phyloP scores from a whole-genome alignment of 345 rosid genomes.

The Syzygium aqueum region DNA sequence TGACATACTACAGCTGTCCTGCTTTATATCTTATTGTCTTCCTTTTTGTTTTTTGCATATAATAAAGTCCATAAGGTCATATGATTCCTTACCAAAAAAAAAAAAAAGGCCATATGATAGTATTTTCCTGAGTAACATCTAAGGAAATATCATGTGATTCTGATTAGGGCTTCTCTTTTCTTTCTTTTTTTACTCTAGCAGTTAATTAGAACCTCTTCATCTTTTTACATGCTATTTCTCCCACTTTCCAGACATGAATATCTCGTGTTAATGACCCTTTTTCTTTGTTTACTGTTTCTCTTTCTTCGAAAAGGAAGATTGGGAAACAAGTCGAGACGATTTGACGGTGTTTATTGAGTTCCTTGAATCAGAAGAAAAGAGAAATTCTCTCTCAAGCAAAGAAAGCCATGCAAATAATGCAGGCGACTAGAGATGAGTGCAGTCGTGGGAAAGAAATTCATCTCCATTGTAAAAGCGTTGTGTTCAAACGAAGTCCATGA shows the following conservation, averaged over 20 bases:
- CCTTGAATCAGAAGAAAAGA: not conserved
- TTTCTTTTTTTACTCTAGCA: not conserved
- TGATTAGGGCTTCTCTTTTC: not conserved
- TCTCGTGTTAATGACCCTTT: not conserved
- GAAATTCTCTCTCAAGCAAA: not conserved
- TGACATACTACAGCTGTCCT: slow-evolving; percentile 9
- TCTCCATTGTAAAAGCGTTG: not conserved
- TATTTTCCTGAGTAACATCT: not conserved
- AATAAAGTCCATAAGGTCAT: not conserved
- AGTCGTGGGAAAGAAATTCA: not conserved
- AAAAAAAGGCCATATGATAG: not conserved
- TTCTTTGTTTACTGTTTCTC: not conserved
- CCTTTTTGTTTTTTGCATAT: not conserved
- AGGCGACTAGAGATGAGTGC: not conserved
- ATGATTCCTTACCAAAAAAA: too few species aligned
- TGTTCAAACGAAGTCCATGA: not conserved
- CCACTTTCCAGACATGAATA: not conserved
- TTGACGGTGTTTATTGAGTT: not conserved
- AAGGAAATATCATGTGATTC: not conserved
- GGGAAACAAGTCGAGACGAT: not conserved
- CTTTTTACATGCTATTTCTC: not conserved
- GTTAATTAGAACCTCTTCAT: not conserved
- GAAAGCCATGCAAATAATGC: not conserved
- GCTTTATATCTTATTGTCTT: not conserved
- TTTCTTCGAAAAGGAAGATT: not conserved